phyloP scores from a whole-genome alignment of 345 rosid species.

The Rhodamnia rubescens region DNA sequence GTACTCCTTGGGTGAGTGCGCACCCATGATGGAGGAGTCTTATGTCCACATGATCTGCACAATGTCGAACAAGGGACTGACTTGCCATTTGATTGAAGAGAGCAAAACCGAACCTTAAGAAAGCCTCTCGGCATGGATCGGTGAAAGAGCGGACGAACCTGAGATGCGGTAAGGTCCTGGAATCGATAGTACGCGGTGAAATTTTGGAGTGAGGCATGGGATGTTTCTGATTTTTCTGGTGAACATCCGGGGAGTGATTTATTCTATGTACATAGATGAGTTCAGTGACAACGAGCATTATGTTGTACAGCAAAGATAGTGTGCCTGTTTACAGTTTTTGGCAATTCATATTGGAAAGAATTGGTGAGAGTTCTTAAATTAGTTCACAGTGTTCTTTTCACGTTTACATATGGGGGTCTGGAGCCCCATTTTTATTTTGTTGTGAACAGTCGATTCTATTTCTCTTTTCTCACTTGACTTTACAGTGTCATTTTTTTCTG shows the following conservation, averaged over 20 bases:
- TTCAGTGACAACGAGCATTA: background rate
- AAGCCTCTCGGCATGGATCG: background rate
- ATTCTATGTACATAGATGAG: slow-evolving; percentile 1
- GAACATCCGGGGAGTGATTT: slow-evolving; percentile 5
- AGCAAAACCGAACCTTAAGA: background rate
- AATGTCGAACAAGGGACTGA: background rate
- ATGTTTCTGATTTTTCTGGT: slow-evolving; percentile 4
- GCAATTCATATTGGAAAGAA: background rate
- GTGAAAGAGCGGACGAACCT: background rate
- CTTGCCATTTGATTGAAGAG: background rate
- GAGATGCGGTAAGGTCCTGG: background rate
- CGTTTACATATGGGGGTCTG: background rate
- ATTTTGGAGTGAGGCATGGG: slow-evolving; percentile 1
- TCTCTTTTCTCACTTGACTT: background rate
- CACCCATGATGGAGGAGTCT: background rate
- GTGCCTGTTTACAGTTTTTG: background rate
- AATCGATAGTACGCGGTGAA: background rate
- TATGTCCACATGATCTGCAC: background rate
- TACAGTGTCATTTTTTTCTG: background rate
- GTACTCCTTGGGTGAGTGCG: background rate
- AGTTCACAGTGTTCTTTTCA: background rate
- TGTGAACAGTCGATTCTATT: background rate
- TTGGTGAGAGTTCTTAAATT: background rate
- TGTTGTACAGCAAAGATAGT: background rate
- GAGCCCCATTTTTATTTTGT: background rate